Evolutionary conservation across 208 protist genomes (phyloP).

Genomic region (Crithidia acanthocephali): DNA sequence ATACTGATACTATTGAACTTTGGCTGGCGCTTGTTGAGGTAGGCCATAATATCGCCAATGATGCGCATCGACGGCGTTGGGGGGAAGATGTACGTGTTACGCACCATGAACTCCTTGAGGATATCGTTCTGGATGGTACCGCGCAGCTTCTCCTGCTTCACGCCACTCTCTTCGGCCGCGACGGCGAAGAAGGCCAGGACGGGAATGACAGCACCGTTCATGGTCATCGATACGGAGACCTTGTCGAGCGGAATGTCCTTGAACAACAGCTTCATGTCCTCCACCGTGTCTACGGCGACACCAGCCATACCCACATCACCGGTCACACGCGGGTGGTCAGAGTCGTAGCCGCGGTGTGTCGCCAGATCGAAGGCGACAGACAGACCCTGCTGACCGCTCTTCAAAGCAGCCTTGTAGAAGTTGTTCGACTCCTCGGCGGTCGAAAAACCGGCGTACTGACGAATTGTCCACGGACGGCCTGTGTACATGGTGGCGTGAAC

Average conservation of each 20-base stretch:
- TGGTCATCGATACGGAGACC: slow-evolving; percentile 97
- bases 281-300: slow-evolving; percentile 94
- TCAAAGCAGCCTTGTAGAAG: slow-evolving; percentile 94
- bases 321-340: slow-evolving; percentile 92
- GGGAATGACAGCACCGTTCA: slow-evolving; percentile 97
- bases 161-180: slow-evolving; percentile 94
- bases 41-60: slow-evolving; percentile 96
- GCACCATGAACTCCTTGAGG: slow-evolving; percentile 98
- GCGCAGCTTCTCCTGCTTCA: slow-evolving; percentile 77
- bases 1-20: slow-evolving; percentile 96
- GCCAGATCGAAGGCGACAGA: slow-evolving; percentile 97
- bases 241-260: slow-evolving; percentile 94
- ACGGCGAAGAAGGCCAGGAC: slow-evolving; percentile 97
- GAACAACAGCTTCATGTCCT: slow-evolving; percentile 93
- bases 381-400: slow-evolving; percentile 94
- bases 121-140: slow-evolving; percentile 99
- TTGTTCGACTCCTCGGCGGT: slow-evolving; percentile 97
- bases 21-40: slow-evolving; percentile 94
- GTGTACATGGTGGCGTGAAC: slow-evolving; percentile 97
- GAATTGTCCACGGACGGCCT: slow-evolving; percentile 94
- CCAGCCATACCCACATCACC: slow-evolving; percentile 98
- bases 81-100: slow-evolving; percentile 98
- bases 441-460: slow-evolving; percentile 95
- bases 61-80: slow-evolving; percentile 94
- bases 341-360: slow-evolving; percentile 97